Evolutionary conservation across 2,329 filamentous ascomycete species (phyloP), one percentile per base, ranked within the genome.

Genomic region (Graphilbum sp.): DNA sequence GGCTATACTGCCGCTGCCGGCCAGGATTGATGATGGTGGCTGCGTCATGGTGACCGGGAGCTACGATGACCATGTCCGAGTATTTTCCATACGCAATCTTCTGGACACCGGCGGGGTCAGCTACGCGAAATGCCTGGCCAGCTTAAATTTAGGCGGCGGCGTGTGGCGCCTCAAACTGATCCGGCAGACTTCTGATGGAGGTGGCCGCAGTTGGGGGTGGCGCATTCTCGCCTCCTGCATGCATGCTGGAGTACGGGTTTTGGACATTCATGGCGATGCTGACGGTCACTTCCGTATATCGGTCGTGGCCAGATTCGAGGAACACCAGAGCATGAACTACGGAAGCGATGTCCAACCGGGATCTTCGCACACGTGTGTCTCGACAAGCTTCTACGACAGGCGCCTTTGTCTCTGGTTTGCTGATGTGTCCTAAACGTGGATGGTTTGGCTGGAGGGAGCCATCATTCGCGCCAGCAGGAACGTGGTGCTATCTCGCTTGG

Each of bases 301-400:
- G 32, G 63, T 88, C 2, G 47, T 87, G 34, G 76, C 69, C 0
- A 69, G 67, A 37, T 93, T 93, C 50, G 79, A 84, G 47, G 81
- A 88, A 52, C 86, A 95, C 53, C 66, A 81, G 58, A 94, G 85
- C 54, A 94, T 95, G 85, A 94, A 93, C 50, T 96, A 96, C 54
- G 87, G 79, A 7, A 83, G 80, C 48, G 86, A 87, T 56, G 70
- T 75, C 41, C 65, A 70, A 46, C 66, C 66, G 2, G 50, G 47
- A 5, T 47, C 45, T 35, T 52, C 58, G 7, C 40, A 64, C 27
- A 47, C 61, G 17, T 69, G 75, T 47, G 61, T 85, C 1, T 81
- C 77, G 18, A 84, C 78, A 1, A 86, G 80, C 52, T 87, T 86
- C 47, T 86, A 86, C 46, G 80, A 86, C 54, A 72, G 67, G 50